Conservation (phyloP, 805 yeast species). For the Metschnikowia reukaufii region DNA sequence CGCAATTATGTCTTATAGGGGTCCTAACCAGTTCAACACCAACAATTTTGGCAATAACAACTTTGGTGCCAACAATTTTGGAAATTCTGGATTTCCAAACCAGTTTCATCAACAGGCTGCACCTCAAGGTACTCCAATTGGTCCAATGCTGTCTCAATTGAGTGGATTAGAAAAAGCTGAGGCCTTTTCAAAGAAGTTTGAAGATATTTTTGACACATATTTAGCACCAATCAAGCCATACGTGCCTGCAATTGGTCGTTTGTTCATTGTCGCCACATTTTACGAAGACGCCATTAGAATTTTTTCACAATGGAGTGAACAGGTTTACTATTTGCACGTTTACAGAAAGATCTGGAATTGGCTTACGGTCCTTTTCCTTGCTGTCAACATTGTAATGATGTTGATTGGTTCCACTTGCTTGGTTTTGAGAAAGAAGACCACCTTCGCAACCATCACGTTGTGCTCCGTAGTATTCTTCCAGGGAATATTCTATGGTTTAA, state of each 20-base stretch:
- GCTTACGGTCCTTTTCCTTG: slow-evolving; percentile 71
- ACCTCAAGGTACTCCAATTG: slow-evolving; percentile 19
- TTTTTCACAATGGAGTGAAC: slow-evolving; percentile 85
- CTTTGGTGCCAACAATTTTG: slow-evolving; percentile 31
- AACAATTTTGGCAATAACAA: slow-evolving; percentile 33
- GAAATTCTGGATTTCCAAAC: slow-evolving; percentile 12
- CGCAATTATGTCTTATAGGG: slow-evolving; percentile 41
- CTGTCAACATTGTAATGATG: slow-evolving; percentile 68
- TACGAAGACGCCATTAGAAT: slow-evolving; percentile 87
- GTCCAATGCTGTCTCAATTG: slow-evolving; percentile 28
- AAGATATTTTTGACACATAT: slow-evolving; percentile 52
- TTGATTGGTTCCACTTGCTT: slow-evolving; percentile 67
- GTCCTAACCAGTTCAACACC: slow-evolving; percentile 42
- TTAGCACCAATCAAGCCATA: slow-evolving; percentile 60
- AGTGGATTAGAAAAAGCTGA: slow-evolving; percentile 46
- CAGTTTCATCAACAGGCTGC: slow-evolving; percentile 15
- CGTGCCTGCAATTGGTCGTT: slow-evolving; percentile 85
- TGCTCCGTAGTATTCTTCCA: slow-evolving; percentile 73
- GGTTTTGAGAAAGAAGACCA: slow-evolving; percentile 64
- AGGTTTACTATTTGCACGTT: slow-evolving; percentile 77
- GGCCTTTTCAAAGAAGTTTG: slow-evolving; percentile 51
- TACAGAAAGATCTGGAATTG: slow-evolving; percentile 77
- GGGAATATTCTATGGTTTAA: slow-evolving; percentile 84
- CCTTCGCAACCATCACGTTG: slow-evolving; percentile 68
- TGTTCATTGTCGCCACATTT: slow-evolving; percentile 90